Percentiles rank a stretch among this genome's conserved stretches.
Evolutionary conservation across 805 yeast genomes (phyloP).

Genomic region (Wickerhamomyces tratensis): DNA sequence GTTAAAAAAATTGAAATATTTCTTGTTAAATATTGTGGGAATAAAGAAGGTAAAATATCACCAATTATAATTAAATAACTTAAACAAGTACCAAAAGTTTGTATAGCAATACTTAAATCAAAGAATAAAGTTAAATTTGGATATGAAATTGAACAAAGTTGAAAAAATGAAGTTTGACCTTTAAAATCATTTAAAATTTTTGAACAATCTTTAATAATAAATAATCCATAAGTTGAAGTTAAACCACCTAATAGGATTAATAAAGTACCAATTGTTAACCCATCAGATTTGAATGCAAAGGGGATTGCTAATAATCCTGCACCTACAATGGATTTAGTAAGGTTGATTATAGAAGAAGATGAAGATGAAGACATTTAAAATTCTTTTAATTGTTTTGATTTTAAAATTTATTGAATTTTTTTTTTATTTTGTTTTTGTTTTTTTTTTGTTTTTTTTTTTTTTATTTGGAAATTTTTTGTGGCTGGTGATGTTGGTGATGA

Average conservation of each 20-base stretch:
- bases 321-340: slow-evolving; percentile 71
- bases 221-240: slow-evolving; percentile 61
- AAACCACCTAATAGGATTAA: slow-evolving; percentile 53
- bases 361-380: slow-evolving; percentile 7
- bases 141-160: slow-evolving; percentile 60
- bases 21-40: slow-evolving; percentile 22
- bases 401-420: too few species aligned
- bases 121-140: slow-evolving; percentile 63
- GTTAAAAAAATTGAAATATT: slow-evolving; percentile 37
- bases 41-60: slow-evolving; percentile 58
- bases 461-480: too few species aligned
- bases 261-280: slow-evolving; percentile 45
- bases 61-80: slow-evolving; percentile 68
- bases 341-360: slow-evolving; percentile 50
- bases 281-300: slow-evolving; percentile 59
- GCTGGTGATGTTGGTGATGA: too few species aligned
- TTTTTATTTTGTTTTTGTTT: too few species aligned
- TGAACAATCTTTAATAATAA: slow-evolving; percentile 46
- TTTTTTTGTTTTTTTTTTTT: too few species aligned
- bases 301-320: slow-evolving; percentile 77
- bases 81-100: slow-evolving; percentile 73
- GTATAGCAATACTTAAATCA: slow-evolving; percentile 65
- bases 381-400: too few species aligned
- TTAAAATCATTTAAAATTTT: slow-evolving; percentile 28
- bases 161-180: slow-evolving; percentile 52